These are phyloP conservation scores for Aspergillus floridensis DNA, from an alignment of 2,329 filamentous ascomycete genomes.

Conservation along the genomic window DNA sequence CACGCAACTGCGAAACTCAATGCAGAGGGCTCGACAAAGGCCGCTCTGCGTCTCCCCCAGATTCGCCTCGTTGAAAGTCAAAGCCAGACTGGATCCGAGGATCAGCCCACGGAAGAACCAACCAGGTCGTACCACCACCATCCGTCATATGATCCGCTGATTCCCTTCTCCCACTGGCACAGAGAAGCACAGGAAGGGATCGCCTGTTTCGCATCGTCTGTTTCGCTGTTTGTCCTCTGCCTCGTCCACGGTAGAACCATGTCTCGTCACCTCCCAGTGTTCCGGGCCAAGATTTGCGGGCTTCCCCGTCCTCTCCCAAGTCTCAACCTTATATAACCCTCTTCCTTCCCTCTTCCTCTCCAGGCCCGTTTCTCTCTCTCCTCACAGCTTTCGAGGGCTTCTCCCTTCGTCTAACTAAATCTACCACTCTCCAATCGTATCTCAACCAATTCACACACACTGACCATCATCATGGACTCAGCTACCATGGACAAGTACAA, in stretches of 20 bases:
- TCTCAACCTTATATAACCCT: neutral
- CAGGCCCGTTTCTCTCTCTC: neutral
- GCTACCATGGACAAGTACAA: slow-evolving; percentile 24
- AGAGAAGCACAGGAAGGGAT: neutral
- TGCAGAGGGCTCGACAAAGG: neutral
- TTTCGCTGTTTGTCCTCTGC: neutral
- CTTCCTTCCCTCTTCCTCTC: neutral
- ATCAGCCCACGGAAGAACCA: slow-evolving; percentile 4
- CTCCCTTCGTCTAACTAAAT: neutral
- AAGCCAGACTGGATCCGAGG: neutral
- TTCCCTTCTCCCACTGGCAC: neutral
- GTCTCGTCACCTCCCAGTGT: neutral
- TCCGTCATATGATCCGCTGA: slow-evolving; percentile 2
- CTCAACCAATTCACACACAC: neutral
- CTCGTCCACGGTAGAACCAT: neutral
- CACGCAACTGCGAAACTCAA: neutral
- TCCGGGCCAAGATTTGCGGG: neutral
- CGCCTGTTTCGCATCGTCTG: neutral
- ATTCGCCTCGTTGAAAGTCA: slow-evolving; percentile 1
- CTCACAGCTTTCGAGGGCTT: neutral
- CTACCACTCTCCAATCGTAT: neutral
- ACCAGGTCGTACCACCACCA: slow-evolving; percentile 2
- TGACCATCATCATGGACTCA: neutral
- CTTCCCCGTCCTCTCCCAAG: neutral
- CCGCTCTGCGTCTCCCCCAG: neutral